These are phyloP conservation scores for Calcarisporium arbuscula DNA, from an alignment of 2,329 filamentous ascomycete species.

Conservation along the genomic window DNA sequence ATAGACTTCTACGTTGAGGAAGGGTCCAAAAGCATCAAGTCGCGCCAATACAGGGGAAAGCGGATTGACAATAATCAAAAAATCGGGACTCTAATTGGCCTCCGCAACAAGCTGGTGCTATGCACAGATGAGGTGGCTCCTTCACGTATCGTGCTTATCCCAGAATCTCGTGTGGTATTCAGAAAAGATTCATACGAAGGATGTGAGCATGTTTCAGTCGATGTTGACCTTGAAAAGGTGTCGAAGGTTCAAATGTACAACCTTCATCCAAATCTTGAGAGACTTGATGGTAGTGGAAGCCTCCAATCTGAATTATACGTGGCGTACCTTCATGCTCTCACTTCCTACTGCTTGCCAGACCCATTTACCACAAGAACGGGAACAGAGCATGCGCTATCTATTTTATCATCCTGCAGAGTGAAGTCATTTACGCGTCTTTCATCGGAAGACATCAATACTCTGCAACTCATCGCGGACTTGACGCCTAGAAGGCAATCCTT, in stretches of 20 bases:
- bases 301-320: conserved; percentile 45
- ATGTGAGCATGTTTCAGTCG: conserved; percentile 33
- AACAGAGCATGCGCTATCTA: conserved; percentile 45
- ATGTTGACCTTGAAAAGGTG: conserved; percentile 17
- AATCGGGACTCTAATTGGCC: conserved; percentile 41
- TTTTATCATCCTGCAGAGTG: conserved; percentile 41
- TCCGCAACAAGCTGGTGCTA: conserved; percentile 44
- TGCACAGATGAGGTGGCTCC: conserved; percentile 12
- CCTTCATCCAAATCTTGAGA: conserved; percentile 40
- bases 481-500: conserved; percentile 30
- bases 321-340: conserved; percentile 47
- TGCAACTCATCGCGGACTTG: conserved; percentile 2
- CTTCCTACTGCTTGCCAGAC: conserved; percentile 45
- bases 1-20: conserved; percentile 37
- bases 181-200: too few relatives aligned
- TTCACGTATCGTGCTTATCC: conserved; percentile 30
- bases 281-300: conserved; percentile 42
- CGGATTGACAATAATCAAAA: conserved; percentile 37
- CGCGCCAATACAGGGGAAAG: conserved; percentile 44
- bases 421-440: conserved; percentile 29
- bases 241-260: conserved; percentile 32
- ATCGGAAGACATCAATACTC: conserved; percentile 1
- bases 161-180: too few relatives aligned
- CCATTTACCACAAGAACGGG: conserved; percentile 42
- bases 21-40: conserved; percentile 25